These are phyloP conservation scores for Porcisia deanei DNA, from an alignment of 208 protist genomes.

Conservation along the genomic window DNA sequence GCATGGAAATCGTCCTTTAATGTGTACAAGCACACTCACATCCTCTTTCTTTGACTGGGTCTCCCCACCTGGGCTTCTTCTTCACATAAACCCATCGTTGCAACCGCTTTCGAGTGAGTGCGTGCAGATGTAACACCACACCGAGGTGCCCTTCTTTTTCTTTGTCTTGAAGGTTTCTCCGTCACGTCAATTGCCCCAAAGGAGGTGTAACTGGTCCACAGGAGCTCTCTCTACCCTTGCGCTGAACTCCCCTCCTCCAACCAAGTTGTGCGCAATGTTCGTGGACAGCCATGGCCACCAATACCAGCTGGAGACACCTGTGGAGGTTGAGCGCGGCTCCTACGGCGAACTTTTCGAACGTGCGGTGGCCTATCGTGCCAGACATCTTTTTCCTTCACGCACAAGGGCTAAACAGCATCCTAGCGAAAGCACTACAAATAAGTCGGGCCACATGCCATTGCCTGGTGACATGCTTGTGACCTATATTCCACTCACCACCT, in stretches of 20 bases:
- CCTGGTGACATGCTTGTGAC: conserved; percentile 14
- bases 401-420: neutral
- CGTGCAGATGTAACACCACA: neutral
- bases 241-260: neutral
- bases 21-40: neutral
- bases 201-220: neutral
- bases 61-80: neutral
- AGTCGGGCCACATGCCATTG: neutral
- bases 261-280: conserved; percentile 9
- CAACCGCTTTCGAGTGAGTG: neutral
- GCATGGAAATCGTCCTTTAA: neutral
- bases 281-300: conserved; percentile 13
- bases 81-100: neutral
- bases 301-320: conserved; percentile 7
- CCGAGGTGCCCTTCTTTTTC: neutral
- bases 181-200: neutral
- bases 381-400: neutral
- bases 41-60: neutral
- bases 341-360: conserved; percentile 22
- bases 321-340: conserved; percentile 10
- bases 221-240: neutral
- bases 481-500: conserved; percentile 25
- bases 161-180: neutral
- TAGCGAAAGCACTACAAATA: neutral
- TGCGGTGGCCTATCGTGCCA: conserved; percentile 15